These are phyloP conservation scores for Candida pseudoglaebosa DNA, from an alignment of 805 yeast species.

Conservation along the genomic window DNA sequence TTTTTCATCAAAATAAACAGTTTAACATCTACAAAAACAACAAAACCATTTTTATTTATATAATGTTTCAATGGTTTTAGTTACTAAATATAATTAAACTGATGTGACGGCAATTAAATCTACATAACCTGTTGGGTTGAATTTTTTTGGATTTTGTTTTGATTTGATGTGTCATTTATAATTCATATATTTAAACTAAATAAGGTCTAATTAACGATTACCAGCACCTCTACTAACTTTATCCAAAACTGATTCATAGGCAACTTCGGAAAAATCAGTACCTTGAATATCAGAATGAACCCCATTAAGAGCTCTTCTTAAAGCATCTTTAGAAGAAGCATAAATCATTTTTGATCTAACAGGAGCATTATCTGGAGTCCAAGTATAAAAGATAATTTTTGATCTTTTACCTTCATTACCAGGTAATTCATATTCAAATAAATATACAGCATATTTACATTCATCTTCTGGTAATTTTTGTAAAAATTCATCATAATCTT, in stretches of 20 bases:
- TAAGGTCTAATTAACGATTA: conserved; percentile 27
- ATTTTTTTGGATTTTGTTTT: no score
- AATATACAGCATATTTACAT: conserved; percentile 94
- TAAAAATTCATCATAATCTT: conserved; percentile 80
- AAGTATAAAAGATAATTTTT: conserved; percentile 66
- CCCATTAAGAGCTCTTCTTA: conserved; percentile 96
- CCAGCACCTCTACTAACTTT: conserved; percentile 79
- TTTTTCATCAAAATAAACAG: no score
- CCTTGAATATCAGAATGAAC: conserved; percentile 94
- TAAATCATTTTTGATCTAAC: conserved; percentile 95
- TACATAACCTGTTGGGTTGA: no score
- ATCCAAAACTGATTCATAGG: conserved; percentile 88
- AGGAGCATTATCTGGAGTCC: conserved; percentile 98
- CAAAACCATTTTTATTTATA: no score
- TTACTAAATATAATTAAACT: no score
- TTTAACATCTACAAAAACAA: no score
- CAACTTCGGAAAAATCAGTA: conserved; percentile 95
- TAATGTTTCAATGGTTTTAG: no score
- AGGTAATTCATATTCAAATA: conserved; percentile 89
- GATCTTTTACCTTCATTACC: conserved; percentile 93
- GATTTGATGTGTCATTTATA: no score
- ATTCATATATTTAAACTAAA: no score
- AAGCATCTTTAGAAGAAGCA: conserved; percentile 97
- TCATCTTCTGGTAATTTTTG: conserved; percentile 92
- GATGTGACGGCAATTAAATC: no score